Evolutionary conservation across 495 filamentous ascomycete genomes (phyloP).

Genomic region (Talaromyces trachyspermus): DNA sequence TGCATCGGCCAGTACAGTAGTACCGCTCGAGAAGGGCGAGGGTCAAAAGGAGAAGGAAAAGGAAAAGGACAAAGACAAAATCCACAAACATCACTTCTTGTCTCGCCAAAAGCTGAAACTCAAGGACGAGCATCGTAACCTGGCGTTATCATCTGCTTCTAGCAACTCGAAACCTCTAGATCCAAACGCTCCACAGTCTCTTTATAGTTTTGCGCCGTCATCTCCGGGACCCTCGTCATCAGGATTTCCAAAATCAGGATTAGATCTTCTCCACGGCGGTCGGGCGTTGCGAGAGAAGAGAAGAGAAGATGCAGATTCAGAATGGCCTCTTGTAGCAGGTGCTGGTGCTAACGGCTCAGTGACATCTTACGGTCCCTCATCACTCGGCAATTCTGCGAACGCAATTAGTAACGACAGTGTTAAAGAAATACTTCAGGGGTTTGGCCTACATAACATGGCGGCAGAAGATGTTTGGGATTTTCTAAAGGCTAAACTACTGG

Average conservation of each 20-base stretch:
- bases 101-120: slow-evolving; percentile 88
- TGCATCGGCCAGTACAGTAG: slow-evolving; percentile 74
- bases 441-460: slow-evolving; percentile 74
- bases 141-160: slow-evolving; percentile 77
- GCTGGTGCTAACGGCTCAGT: slow-evolving; percentile 17
- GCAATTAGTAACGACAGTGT: slow-evolving; percentile 29
- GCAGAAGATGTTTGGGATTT: slow-evolving; percentile 94
- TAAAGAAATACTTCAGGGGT: slow-evolving; percentile 44
- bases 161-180: slow-evolving; percentile 85
- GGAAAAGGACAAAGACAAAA: slow-evolving; percentile 52
- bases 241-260: slow-evolving; percentile 68
- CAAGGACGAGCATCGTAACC: slow-evolving; percentile 67
- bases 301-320: slow-evolving; percentile 59
- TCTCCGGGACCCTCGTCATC: slow-evolving; percentile 62
- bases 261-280: slow-evolving; percentile 81
- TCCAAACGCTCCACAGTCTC: slow-evolving; percentile 72
- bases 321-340: slow-evolving; percentile 33
- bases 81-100: slow-evolving; percentile 72
- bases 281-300: slow-evolving; percentile 82
- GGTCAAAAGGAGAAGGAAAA: slow-evolving; percentile 52
- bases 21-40: slow-evolving; percentile 37
- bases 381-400: slow-evolving; percentile 25
- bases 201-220: slow-evolving; percentile 73
- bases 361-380: slow-evolving; percentile 32
- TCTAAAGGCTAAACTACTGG: slow-evolving; percentile 80